A percentile compares a stretch with the other conserved stretches of the same genome.
Conservation (phyloP, 75 land plant genomes). For the Ceratopteris richardii region DNA sequence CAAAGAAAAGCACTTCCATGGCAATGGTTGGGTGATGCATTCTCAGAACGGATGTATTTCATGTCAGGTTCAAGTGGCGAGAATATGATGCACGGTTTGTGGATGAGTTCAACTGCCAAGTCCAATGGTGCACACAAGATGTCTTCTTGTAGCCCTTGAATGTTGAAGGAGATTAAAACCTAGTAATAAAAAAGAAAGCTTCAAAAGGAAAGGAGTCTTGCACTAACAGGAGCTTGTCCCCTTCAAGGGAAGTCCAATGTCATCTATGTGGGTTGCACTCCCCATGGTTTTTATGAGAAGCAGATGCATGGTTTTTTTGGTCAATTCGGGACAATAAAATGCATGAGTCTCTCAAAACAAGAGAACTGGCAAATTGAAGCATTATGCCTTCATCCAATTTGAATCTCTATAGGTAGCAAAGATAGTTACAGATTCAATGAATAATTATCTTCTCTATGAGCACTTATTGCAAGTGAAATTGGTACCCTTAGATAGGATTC, state of each 20-base stretch:
- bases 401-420: constrained; percentile 85
- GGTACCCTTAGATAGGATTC: constrained; percentile 62
- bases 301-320: constrained; percentile 91
- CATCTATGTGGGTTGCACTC: constrained; percentile 75
- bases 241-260: constrained; percentile 21
- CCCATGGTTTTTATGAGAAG: constrained; percentile 90
- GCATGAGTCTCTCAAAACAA: constrained; percentile 69
- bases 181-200: not conserved
- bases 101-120: too few relatives aligned
- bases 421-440: constrained; percentile 79
- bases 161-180: not conserved
- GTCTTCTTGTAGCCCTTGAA: constrained; percentile 3
- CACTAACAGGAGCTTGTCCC: not conserved
- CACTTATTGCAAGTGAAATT: constrained; percentile 73
- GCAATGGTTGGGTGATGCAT: too few relatives aligned
- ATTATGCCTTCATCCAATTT: constrained; percentile 84
- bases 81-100: too few relatives aligned
- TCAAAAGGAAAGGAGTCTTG: not conserved
- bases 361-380: constrained; percentile 92
- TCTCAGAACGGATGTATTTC: too few relatives aligned
- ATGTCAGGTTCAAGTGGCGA: too few relatives aligned
- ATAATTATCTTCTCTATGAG: constrained; percentile 77
- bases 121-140: too few relatives aligned
- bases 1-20: too few relatives aligned
- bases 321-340: constrained; percentile 73